These are phyloP conservation scores for Allium cepa DNA, from an alignment of 106 monocot genomes.

Conservation along the genomic window DNA sequence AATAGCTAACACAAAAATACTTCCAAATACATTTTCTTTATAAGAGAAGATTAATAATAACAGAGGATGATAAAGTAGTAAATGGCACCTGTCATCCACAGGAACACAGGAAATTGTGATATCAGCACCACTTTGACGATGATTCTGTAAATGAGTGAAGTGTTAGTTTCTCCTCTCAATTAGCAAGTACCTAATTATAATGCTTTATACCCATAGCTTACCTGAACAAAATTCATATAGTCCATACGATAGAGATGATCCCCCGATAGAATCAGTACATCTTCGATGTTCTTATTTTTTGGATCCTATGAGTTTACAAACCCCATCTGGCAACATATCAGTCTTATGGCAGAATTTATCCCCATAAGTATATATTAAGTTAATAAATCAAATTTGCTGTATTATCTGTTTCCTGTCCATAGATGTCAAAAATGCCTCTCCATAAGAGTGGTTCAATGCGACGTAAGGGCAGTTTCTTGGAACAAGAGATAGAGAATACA, in stretches of 20 bases:
- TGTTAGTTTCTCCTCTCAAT: not conserved
- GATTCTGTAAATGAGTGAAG: slow-evolving; percentile 36
- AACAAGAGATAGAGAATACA: too few species aligned
- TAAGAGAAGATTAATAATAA: too few species aligned
- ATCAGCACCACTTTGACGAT: slow-evolving; percentile 80
- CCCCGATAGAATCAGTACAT: slow-evolving; percentile 85
- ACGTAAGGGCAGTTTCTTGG: too few species aligned
- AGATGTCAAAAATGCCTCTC: too few species aligned
- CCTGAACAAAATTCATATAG: slow-evolving; percentile 98
- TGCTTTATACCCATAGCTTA: slow-evolving; percentile 6
- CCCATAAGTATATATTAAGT: too few species aligned
- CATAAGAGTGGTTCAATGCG: too few species aligned
- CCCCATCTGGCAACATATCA: too few species aligned
- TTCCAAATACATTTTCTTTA: too few species aligned
- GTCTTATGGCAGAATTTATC: too few species aligned
- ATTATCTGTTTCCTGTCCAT: too few species aligned
- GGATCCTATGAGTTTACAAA: slow-evolving; percentile 50
- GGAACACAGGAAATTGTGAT: slow-evolving; percentile 80
- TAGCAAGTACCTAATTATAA: not conserved
- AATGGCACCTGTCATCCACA: slow-evolving; percentile 73
- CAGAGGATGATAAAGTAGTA: not conserved
- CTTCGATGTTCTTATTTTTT: slow-evolving; percentile 69
- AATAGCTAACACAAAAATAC: too few species aligned
- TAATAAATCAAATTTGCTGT: too few species aligned
- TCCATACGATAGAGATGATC: slow-evolving; percentile 97